phyloP scores from a whole-genome alignment of 2,329 filamentous ascomycete genomes.

The Fusarium sp. region DNA sequence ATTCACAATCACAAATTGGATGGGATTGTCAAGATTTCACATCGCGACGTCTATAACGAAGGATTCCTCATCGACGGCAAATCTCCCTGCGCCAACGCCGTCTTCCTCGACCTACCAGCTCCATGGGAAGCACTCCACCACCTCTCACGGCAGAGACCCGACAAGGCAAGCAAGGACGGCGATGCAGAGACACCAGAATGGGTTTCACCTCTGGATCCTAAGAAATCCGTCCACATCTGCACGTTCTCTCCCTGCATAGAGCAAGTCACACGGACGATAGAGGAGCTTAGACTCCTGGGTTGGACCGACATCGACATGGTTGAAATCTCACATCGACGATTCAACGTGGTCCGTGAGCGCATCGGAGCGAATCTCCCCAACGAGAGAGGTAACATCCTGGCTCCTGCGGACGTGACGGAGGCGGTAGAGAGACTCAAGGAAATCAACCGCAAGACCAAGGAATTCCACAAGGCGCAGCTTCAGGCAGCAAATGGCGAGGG shows the following conservation, averaged over 20 bases:
- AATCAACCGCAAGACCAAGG: slow-evolving; percentile 76
- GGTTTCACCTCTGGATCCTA: slow-evolving; percentile 76
- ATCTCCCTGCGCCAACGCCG: slow-evolving; percentile 73
- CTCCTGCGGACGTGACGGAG: slow-evolving; percentile 81
- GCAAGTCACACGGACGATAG: slow-evolving; percentile 89
- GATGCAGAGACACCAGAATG: slow-evolving; percentile 51
- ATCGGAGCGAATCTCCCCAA: slow-evolving; percentile 74
- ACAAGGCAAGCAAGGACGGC: slow-evolving; percentile 38
- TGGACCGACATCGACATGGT: slow-evolving; percentile 97
- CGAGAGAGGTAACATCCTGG: slow-evolving; percentile 78
- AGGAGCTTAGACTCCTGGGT: slow-evolving; percentile 80
- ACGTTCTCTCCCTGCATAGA: slow-evolving; percentile 98
- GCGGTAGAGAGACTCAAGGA: slow-evolving; percentile 78
- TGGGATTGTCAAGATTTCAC: slow-evolving; percentile 76
- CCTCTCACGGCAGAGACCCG: slow-evolving; percentile 66
- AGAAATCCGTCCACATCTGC: slow-evolving; percentile 82
- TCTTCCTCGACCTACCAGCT: slow-evolving; percentile 85
- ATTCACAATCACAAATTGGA: slow-evolving; percentile 75
- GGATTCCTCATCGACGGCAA: slow-evolving; percentile 74
- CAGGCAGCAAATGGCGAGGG: slow-evolving; percentile 30
- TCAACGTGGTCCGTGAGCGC: slow-evolving; percentile 86
- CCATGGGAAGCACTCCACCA: slow-evolving; percentile 85
- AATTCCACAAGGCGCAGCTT: slow-evolving; percentile 66
- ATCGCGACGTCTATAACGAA: slow-evolving; percentile 82
- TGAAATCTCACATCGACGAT: slow-evolving; percentile 81